Base-by-base conservation (phyloP, 768 basidiomycete species). In the Lactarius deliciosus region DNA sequence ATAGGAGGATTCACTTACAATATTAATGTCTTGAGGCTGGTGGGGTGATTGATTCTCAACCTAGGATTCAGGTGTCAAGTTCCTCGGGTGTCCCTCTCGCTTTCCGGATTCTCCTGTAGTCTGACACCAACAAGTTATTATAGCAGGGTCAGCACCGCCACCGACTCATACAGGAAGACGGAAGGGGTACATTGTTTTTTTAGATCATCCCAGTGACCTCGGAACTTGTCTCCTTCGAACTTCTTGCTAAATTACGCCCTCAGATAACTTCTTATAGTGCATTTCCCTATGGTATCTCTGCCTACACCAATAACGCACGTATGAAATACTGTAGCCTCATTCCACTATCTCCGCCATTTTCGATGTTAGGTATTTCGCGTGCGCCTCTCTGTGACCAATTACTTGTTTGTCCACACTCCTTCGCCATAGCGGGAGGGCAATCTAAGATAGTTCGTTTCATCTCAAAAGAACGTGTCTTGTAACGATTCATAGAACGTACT, bases 181-280 rank as follows among this genome's bases (percentile, higher is more conserved):
- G n/a, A 5, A 83, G 79, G 82, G 83, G 83, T 85, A 85, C 89
- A 91, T 90, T 91, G 89, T 89, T 81, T 55, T n/a, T 75, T 71
- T 66, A 76, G 65, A 68, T 63, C n/a, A 15, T 63, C 57, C 75
- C 67, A 73, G 74, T 71, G 70, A 66, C 54, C 16, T 55, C 50
- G 32, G 71, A 75, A 81, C 81, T 83, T 83, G 82, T 82, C 81
- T 79, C 77, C 74, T 76, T 79, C 82, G 65, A 22, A 83, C 81
- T 72, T 9, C 41, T 64, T 66, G 43, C 50, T 22, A 47, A 47
- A 22, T n/a, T 28, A 34, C 38, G 11, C 11, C n/a, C 22, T 18
- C 16, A 41, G 41, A 18, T 50, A 68, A 38, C 36, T 38, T 38
- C 10, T 36, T 38, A 56, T 57, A 55, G 25, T 60, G 40, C 40